Evolutionary conservation across 73 alveolate genomes (phyloP).

Genomic region (Tetrahymena elliotti): DNA sequence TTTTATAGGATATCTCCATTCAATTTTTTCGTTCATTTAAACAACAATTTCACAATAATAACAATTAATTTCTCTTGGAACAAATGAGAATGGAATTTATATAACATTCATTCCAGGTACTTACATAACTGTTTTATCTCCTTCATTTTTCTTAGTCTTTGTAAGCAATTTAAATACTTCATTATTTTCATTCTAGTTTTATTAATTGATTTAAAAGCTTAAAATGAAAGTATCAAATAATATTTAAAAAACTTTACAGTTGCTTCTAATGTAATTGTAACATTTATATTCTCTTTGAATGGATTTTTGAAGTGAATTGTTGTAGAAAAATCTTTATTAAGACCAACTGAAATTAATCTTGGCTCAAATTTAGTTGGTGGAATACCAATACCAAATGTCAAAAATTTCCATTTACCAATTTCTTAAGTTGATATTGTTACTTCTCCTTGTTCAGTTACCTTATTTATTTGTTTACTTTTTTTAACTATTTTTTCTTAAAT

Average conservation of each 20-base stretch:
- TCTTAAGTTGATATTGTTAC: constrained; percentile 65
- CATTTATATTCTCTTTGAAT: constrained; percentile 80
- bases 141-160: constrained; percentile 57
- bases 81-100: constrained; percentile 88
- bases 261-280: constrained; percentile 45
- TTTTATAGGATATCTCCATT: constrained; percentile 92
- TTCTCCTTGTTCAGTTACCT: neutral
- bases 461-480: neutral
- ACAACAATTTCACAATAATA: constrained; percentile 80
- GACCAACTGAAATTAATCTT: constrained; percentile 85
- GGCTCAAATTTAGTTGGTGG: constrained; percentile 97
- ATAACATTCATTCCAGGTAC: constrained; percentile 63
- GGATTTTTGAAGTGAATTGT: constrained; percentile 94
- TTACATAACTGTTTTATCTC: constrained; percentile 69
- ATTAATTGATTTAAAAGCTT: neutral
- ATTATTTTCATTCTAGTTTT: constrained; percentile 58
- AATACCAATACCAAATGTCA: constrained; percentile 89
- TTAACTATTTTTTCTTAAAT: neutral
- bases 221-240: neutral
- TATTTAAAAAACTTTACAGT: neutral
- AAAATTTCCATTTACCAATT: constrained; percentile 95
- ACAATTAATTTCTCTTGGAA: constrained; percentile 89
- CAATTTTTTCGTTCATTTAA: constrained; percentile 81
- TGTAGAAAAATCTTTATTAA: constrained; percentile 81
- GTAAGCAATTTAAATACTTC: constrained; percentile 73